A percentile compares a stretch with the other conserved stretches of the same genome.
These are phyloP conservation scores for Ceratocystiopsis brevicomis DNA, from an alignment of 2,329 filamentous ascomycete species.

Conservation along the genomic window DNA sequence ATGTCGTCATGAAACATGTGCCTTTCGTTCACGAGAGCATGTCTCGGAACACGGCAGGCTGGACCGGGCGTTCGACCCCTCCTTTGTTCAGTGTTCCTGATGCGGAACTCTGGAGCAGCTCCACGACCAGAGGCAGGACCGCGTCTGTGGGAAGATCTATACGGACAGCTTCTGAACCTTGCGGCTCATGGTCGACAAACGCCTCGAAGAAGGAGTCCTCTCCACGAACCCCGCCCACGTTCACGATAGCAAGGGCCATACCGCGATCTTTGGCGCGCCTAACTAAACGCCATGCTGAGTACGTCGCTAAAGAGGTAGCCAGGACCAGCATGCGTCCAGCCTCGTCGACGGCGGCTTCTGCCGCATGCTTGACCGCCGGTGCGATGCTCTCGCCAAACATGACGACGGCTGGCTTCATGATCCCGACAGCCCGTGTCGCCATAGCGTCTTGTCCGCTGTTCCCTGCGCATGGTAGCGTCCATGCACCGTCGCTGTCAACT, in stretches of 20 bases:
- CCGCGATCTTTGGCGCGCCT: constrained; percentile 64
- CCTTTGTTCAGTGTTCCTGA: background rate
- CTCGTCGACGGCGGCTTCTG: constrained; percentile 62
- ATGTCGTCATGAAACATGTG: no score
- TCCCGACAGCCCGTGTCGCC: constrained; percentile 37
- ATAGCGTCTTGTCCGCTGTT: background rate
- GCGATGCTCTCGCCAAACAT: constrained; percentile 93
- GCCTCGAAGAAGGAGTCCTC: constrained; percentile 49
- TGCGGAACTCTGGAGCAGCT: constrained; percentile 23
- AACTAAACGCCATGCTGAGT: constrained; percentile 80
- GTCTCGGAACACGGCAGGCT: constrained; percentile 32
- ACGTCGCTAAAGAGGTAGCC: constrained; percentile 83
- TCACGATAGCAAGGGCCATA: constrained; percentile 76
- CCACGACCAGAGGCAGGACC: constrained; percentile 37
- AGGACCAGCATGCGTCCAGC: constrained; percentile 60
- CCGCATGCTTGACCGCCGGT: constrained; percentile 46
- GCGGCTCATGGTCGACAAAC: constrained; percentile 27
- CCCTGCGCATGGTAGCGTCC: constrained; percentile 32
- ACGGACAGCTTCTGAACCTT: constrained; percentile 33
- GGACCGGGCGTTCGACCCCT: constrained; percentile 10
- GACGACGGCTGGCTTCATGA: constrained; percentile 80
- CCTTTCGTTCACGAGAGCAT: constrained; percentile 30
- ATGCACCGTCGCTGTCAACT: constrained; percentile 65
- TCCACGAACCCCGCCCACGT: constrained; percentile 66
- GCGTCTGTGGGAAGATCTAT: constrained; percentile 38